Percentiles rank a stretch among this genome's conserved stretches.
Evolutionary conservation across 257 asterid species (phyloP).

Genomic region (Ilex aquifolium): DNA sequence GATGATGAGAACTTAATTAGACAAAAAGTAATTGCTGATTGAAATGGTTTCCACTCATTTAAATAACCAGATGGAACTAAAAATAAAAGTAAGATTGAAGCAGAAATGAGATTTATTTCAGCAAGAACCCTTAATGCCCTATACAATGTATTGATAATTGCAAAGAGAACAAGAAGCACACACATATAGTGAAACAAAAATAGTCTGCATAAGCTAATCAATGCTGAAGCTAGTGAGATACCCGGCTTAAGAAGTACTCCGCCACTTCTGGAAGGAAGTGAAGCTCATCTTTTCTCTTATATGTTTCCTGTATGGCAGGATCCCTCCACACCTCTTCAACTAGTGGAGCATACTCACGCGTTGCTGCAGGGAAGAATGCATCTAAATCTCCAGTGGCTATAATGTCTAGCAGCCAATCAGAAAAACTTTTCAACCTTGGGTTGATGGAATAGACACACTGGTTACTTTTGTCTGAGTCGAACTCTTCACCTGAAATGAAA

Average conservation of each 20-base stretch:
- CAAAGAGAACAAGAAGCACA: no score
- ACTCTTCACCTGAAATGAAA: slow-evolving; percentile 39
- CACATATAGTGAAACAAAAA: no score
- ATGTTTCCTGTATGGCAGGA: slow-evolving; percentile 85
- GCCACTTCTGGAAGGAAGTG: slow-evolving; percentile 90
- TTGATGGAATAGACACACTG: slow-evolving; percentile 73
- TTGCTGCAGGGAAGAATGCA: slow-evolving; percentile 96
- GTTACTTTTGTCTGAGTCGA: slow-evolving; percentile 30
- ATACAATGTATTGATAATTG: no score
- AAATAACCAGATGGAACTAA: no score
- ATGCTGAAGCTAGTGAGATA: slow-evolving; percentile 12
- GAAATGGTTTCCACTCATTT: no score
- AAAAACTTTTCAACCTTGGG: slow-evolving; percentile 81
- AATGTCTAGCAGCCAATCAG: slow-evolving; percentile 94
- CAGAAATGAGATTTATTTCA: no score
- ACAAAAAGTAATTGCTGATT: no score
- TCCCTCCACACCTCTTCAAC: slow-evolving; percentile 97
- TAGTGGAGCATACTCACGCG: slow-evolving; percentile 93
- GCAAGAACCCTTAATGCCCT: no score
- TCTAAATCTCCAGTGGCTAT: slow-evolving; percentile 97
- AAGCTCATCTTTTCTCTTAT: slow-evolving; percentile 69
- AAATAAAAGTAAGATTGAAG: no score
- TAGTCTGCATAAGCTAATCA: no score
- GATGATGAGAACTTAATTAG: no score
- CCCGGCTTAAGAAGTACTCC: slow-evolving; percentile 90